phyloP scores from a whole-genome alignment of 129 eudicot genomes.

The Rutidosis leptorrhynchoides region DNA sequence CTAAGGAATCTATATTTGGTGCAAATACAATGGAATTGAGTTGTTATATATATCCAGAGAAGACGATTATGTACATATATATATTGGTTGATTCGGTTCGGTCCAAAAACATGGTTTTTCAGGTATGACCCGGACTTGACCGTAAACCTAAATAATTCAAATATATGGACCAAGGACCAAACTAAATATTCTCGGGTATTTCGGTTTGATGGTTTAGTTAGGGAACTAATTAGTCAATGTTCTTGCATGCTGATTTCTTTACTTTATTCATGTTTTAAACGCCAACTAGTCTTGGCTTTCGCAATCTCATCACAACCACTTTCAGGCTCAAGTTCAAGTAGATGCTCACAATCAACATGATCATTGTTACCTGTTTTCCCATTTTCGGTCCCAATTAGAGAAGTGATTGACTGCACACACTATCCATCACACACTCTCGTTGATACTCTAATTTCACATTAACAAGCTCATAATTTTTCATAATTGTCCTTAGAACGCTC shows the following conservation, averaged over 20 bases:
- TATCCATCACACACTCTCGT: constrained; percentile 70
- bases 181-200: too few species aligned
- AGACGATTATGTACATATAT: too few species aligned
- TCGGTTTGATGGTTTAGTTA: too few species aligned
- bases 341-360: constrained; percentile 64
- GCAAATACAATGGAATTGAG: too few species aligned
- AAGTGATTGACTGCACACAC: constrained; percentile 65
- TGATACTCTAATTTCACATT: constrained; percentile 60
- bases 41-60: too few species aligned
- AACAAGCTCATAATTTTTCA: constrained; percentile 72
- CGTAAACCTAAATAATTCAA: too few species aligned
- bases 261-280: constrained; percentile 43
- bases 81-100: too few species aligned
- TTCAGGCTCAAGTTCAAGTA: constrained; percentile 58
- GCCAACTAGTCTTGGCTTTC: constrained; percentile 71
- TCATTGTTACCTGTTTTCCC: constrained; percentile 30
- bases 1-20: too few species aligned
- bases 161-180: too few species aligned
- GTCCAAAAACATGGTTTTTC: too few species aligned
- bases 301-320: constrained; percentile 49
- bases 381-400: constrained; percentile 30
- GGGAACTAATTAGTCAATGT: too few species aligned
- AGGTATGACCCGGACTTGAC: too few species aligned
- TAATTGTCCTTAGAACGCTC: constrained; percentile 62
- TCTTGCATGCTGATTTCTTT: neutral